Evolutionary conservation across 352 stramenopile genomes (phyloP), one percentile per base, ranked within the genome.

Genomic region (Pythium phragmitis): DNA sequence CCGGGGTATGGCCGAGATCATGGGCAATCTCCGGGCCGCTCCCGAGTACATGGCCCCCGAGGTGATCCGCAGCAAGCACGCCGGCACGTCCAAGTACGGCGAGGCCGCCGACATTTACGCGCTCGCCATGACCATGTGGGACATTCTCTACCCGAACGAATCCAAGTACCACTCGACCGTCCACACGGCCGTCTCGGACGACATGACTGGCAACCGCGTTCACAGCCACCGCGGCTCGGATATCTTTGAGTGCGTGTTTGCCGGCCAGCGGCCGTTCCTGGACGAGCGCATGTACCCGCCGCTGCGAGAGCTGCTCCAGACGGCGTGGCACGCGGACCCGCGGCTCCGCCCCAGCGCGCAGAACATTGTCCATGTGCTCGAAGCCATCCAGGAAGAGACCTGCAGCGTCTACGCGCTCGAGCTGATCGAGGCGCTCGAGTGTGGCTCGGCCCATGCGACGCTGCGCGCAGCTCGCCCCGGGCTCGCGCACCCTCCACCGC

Each of bases 11-110:
- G 37, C 47, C 3, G 58, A 65, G 58, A 52, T 65, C 48, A 45
- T 65, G 36, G 58, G 58, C 28, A 65, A 58, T 58, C 72, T 85
- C 33, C 63, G 70, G 12, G 72, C 72, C 26, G 79, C 68, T 1
- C 60, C 77, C 12, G 65, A 79, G 26, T 85, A 85, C 67, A 81
- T 88, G 80, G 80, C 80, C 9, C 80, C 80, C 0, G 80, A 89
- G 43, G 57, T 89, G 4, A 81, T 89, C 53, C 67, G 70, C 28
- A 74, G 68, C 54, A 52, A 57, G 21, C 36, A 52, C 21, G 62
- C 54, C 7, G 69, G 68, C 2, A 48, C 63, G 14, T 63, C 66
- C 4, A 48, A 48, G 26, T 88, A 85, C 51, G 66, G 56, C 47
- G 75, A 87, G 46, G 67, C 68, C 1, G 73, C 76, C 12, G 79